These are phyloP conservation scores for Boletus huronensis DNA, from an alignment of 768 basidiomycete genomes.

Conservation along the genomic window DNA sequence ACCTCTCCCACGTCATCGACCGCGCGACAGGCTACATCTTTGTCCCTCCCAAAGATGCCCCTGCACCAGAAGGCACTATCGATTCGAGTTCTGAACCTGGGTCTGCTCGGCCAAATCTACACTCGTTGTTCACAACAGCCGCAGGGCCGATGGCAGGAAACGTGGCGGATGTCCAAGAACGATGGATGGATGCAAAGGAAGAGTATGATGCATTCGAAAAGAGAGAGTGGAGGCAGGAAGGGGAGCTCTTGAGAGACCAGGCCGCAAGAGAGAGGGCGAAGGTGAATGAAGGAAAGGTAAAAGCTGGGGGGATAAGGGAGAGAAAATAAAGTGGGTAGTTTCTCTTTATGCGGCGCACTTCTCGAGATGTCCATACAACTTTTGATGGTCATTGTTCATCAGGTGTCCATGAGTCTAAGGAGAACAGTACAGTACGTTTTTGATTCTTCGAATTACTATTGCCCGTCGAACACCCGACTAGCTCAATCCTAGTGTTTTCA, in stretches of 20 bases:
- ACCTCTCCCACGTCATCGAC: conserved; percentile 80
- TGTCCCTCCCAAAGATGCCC: conserved; percentile 49
- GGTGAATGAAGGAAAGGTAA: neutral
- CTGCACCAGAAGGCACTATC: conserved; percentile 32
- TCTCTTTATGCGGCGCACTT: neutral
- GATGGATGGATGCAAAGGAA: conserved; percentile 87
- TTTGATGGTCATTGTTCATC: neutral
- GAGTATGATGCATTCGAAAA: conserved; percentile 81
- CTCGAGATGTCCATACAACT: neutral
- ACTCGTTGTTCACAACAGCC: conserved; percentile 65
- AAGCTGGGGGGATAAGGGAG: conserved; percentile 25
- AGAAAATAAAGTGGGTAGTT: conserved; percentile 22
- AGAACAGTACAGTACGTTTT: neutral
- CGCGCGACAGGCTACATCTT: conserved; percentile 91
- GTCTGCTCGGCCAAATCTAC: conserved; percentile 57
- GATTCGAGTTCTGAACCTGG: conserved; percentile 32
- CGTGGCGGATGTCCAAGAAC: conserved; percentile 81
- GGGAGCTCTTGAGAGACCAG: conserved; percentile 39
- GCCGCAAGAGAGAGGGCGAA: conserved; percentile 14
- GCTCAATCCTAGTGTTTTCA: neutral
- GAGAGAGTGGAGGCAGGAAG: conserved; percentile 73
- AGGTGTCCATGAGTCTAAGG: neutral
- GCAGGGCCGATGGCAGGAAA: conserved; percentile 50
- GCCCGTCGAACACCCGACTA: neutral
- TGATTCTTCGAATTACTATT: neutral